phyloP scores from a whole-genome alignment of 305 asterid genomes.

The Fraxinus floribunda region DNA sequence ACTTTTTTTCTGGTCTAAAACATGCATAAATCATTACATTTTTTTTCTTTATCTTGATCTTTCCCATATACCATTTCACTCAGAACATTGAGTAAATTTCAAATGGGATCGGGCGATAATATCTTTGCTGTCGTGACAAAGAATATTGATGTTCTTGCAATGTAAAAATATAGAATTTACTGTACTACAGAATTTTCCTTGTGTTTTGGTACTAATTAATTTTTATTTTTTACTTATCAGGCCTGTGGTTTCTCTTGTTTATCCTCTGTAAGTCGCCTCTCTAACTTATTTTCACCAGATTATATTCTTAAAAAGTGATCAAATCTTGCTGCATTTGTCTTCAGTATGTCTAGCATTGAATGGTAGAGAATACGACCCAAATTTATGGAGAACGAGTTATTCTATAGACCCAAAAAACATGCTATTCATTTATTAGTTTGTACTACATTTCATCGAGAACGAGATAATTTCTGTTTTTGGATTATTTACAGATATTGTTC shows the following conservation, averaged over 20 bases:
- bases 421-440: neutral
- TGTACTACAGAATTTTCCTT: neutral
- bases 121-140: constrained; percentile 66
- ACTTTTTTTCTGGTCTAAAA: constrained; percentile 31
- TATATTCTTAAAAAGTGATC: neutral
- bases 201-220: neutral
- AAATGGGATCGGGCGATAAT: constrained; percentile 74
- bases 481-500: constrained; percentile 58
- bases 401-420: neutral
- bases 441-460: neutral
- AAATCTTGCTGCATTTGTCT: neutral
- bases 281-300: neutral
- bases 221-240: constrained; percentile 34
- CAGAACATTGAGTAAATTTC: neutral
- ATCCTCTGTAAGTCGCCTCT: constrained; percentile 68
- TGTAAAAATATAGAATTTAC: constrained; percentile 39
- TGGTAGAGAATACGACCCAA: neutral
- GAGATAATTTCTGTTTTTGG: neutral
- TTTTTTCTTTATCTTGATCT: neutral
- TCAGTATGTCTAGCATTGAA: neutral
- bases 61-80: constrained; percentile 17
- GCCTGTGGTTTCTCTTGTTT: constrained; percentile 83
- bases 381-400: neutral
- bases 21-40: constrained; percentile 32
- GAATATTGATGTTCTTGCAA: constrained; percentile 82